Percentiles rank a stretch among this genome's conserved stretches.
Conservation (phyloP, 352 stramenopile genomes). For the Globisporangium echinulatum region DNA sequence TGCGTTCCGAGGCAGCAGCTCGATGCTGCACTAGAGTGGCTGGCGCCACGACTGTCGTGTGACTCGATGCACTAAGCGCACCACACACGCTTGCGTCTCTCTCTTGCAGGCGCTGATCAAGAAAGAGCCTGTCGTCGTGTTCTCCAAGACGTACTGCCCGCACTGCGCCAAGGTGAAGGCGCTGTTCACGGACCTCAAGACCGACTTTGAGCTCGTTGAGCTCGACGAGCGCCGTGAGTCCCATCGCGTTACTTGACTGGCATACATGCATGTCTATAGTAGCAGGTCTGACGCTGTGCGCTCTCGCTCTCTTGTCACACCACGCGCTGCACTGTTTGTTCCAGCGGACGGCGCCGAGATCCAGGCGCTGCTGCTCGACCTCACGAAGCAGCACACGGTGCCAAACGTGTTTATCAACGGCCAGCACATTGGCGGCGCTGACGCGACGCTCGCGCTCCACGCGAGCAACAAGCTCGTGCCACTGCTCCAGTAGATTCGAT, state of each 20-base stretch:
- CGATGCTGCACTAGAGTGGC: neutral
- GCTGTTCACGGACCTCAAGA: conserved; percentile 70
- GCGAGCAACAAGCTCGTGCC: conserved; percentile 44
- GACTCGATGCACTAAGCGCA: too few relatives aligned
- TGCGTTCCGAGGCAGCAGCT: conserved; percentile 10
- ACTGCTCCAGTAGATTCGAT: conserved; percentile 35
- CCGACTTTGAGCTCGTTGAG: conserved; percentile 59
- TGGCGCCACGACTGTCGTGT: too few relatives aligned
- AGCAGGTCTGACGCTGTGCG: neutral
- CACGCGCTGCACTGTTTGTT: too few relatives aligned
- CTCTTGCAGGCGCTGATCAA: conserved; percentile 43
- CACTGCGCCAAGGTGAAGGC: conserved; percentile 90
- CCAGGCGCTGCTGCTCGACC: conserved; percentile 82
- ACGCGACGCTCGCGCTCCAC: conserved; percentile 60
- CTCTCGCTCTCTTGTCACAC: neutral
- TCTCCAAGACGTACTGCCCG: conserved; percentile 95
- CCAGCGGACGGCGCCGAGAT: conserved; percentile 85
- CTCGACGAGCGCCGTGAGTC: conserved; percentile 54
- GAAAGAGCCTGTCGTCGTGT: conserved; percentile 82
- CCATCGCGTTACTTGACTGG: neutral
- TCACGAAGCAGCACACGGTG: conserved; percentile 95
- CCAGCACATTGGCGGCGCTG: conserved; percentile 93
- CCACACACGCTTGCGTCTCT: neutral
- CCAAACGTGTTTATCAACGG: conserved; percentile 98
- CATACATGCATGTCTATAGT: neutral